Evolutionary conservation across 805 yeast species (phyloP).

Genomic region (Pichia occidentalis): DNA sequence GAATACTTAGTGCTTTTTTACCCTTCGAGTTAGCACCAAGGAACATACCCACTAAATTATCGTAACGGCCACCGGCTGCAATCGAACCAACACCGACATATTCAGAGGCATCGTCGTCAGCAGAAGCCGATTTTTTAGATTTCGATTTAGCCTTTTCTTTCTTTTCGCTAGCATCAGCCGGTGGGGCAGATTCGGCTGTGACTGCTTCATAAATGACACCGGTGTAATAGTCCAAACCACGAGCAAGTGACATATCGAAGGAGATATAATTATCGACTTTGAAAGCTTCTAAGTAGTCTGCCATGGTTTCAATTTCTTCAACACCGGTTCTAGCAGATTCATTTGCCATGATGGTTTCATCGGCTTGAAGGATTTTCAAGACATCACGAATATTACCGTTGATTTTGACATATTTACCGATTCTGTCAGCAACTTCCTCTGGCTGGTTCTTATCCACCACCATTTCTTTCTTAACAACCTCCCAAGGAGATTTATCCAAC

Average conservation of each 20-base stretch:
- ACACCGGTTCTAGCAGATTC: constrained; percentile 76
- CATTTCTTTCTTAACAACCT: constrained; percentile 86
- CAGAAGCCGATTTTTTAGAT: constrained; percentile 27
- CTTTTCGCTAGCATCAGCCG: constrained; percentile 65
- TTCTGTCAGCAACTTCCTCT: constrained; percentile 86
- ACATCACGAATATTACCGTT: constrained; percentile 70
- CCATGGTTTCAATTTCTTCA: constrained; percentile 67
- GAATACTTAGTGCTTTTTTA: constrained; percentile 64
- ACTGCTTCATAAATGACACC: constrained; percentile 97
- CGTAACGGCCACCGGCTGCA: constrained; percentile 99
- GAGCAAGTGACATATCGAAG: constrained; percentile 90
- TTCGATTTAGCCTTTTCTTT: constrained; percentile 35
- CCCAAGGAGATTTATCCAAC: constrained; percentile 95
- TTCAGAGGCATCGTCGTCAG: constrained; percentile 88
- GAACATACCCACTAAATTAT: constrained; percentile 94
- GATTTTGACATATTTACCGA: constrained; percentile 85
- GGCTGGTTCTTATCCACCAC: constrained; percentile 83
- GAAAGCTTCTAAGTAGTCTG: constrained; percentile 77
- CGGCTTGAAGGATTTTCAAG: constrained; percentile 46
- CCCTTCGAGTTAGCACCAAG: constrained; percentile 71
- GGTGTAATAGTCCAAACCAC: constrained; percentile 97
- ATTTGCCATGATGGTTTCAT: constrained; percentile 54
- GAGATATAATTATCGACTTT: constrained; percentile 61
- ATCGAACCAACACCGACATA: constrained; percentile 98
- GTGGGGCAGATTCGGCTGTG: constrained; percentile 94